Conservation (phyloP, 345 rosid species). For the Hirschfeldia incana region DNA sequence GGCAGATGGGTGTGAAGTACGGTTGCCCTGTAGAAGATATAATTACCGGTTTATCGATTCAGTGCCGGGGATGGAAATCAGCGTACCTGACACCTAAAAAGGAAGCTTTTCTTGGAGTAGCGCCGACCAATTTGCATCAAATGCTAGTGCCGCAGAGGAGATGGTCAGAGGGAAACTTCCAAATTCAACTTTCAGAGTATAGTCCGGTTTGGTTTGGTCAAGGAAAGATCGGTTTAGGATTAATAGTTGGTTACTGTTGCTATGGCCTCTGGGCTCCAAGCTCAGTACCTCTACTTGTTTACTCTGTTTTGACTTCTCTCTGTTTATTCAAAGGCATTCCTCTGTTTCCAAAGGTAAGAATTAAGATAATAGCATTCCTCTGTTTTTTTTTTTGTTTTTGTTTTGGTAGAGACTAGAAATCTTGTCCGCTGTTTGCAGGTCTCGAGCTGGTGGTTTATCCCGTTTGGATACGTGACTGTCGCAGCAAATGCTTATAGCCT, state of each 20-base stretch:
- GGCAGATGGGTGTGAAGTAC: slow-evolving; percentile 70
- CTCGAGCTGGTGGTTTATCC: slow-evolving; percentile 61
- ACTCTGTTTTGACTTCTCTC: slow-evolving; percentile 59
- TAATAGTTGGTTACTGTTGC: slow-evolving; percentile 46
- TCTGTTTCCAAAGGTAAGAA: slow-evolving; percentile 76
- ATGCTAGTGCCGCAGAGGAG: slow-evolving; percentile 67
- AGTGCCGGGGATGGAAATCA: slow-evolving; percentile 74
- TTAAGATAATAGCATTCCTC: not conserved
- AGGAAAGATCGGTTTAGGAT: slow-evolving; percentile 58
- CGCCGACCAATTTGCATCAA: slow-evolving; percentile 58
- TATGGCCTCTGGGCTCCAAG: slow-evolving; percentile 64
- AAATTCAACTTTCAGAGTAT: slow-evolving; percentile 57
- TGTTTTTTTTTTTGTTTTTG: not conserved
- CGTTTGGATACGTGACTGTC: slow-evolving; percentile 52
- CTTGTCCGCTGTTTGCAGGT: slow-evolving; percentile 35
- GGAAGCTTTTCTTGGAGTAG: slow-evolving; percentile 62
- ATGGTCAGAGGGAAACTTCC: slow-evolving; percentile 78
- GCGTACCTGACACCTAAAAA: slow-evolving; percentile 57
- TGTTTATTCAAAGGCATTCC: slow-evolving; percentile 58
- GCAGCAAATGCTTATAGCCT: slow-evolving; percentile 43
- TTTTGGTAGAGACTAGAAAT: not conserved
- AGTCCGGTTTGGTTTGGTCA: slow-evolving; percentile 59
- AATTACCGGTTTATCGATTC: slow-evolving; percentile 71
- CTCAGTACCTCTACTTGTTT: slow-evolving; percentile 48
- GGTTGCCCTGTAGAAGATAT: slow-evolving; percentile 78